A percentile compares a stretch with the other conserved stretches of the same genome.
These are phyloP conservation scores for Dianthus caryophyllus DNA, from an alignment of 148 eudicot species.

Conservation along the genomic window DNA sequence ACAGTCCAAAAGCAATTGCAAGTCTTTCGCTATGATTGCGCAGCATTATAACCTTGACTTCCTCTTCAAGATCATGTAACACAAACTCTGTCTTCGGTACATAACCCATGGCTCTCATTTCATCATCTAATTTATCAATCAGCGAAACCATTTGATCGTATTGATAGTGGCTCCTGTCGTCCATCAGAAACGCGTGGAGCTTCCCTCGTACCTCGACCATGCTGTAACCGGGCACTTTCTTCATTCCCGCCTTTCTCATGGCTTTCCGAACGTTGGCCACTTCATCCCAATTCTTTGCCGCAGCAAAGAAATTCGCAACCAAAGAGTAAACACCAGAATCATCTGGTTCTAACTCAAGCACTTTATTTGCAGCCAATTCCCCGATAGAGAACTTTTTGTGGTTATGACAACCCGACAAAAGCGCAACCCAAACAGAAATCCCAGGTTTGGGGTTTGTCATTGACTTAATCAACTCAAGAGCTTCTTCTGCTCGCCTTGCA, in stretches of 20 bases:
- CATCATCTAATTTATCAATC: slow-evolving; percentile 38
- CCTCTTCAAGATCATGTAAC: slow-evolving; percentile 47
- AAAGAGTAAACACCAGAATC: slow-evolving; percentile 55
- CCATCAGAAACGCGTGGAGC: slow-evolving; percentile 62
- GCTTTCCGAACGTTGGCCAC: slow-evolving; percentile 48
- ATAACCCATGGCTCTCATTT: slow-evolving; percentile 51
- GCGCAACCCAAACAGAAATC: slow-evolving; percentile 56
- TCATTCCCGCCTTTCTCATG: slow-evolving; percentile 47
- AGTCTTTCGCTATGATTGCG: slow-evolving; percentile 41
- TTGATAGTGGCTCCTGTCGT: slow-evolving; percentile 55
- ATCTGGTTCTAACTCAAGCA: slow-evolving; percentile 52
- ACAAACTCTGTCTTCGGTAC: slow-evolving; percentile 41
- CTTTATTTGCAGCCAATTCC: slow-evolving; percentile 51
- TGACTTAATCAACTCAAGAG: slow-evolving; percentile 36
- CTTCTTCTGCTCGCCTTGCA: slow-evolving; percentile 56
- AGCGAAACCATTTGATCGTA: slow-evolving; percentile 33
- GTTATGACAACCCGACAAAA: slow-evolving; percentile 60
- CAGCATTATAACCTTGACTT: slow-evolving; percentile 37
- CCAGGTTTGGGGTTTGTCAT: slow-evolving; percentile 39
- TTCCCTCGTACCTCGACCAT: slow-evolving; percentile 55
- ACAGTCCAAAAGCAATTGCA: slow-evolving; percentile 42
- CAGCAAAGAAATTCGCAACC: slow-evolving; percentile 59
- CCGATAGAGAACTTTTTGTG: slow-evolving; percentile 48
- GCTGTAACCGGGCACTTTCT: slow-evolving; percentile 64
- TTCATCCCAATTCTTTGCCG: slow-evolving; percentile 55